Percentiles rank a stretch among this genome's conserved stretches.
Evolutionary conservation across 345 rosid genomes (phyloP).

Genomic region (Salix purpurea): DNA sequence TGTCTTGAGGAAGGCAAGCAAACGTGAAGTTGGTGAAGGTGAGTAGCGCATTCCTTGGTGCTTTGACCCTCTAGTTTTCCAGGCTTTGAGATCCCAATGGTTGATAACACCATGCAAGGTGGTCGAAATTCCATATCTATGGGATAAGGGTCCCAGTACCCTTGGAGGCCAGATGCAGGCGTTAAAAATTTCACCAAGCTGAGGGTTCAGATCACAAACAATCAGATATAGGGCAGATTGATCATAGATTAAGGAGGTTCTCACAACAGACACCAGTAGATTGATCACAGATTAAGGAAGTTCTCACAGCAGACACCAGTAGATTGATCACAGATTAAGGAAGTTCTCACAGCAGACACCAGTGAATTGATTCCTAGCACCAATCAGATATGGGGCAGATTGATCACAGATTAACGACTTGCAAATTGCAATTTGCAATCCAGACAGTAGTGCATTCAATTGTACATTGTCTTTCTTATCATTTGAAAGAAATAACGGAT

Average conservation of each 20-base stretch:
- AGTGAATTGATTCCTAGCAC: neutral
- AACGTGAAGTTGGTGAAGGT: conserved; percentile 95
- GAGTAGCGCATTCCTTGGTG: conserved; percentile 68
- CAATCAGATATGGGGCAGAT: neutral
- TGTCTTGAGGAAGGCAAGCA: conserved; percentile 86
- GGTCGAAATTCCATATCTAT: conserved; percentile 98
- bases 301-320: too few relatives aligned
- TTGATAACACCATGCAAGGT: conserved; percentile 91
- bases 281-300: neutral
- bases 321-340: too few relatives aligned
- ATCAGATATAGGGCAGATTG: neutral
- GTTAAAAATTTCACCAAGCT: conserved; percentile 91
- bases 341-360: neutral
- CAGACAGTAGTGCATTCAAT: neutral
- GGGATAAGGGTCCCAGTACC: conserved; percentile 98
- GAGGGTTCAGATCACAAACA: conserved; percentile 21
- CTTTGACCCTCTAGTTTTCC: conserved; percentile 82
- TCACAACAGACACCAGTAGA: neutral
- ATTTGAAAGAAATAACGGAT: neutral
- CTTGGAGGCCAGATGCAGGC: conserved; percentile 84
- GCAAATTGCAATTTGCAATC: neutral
- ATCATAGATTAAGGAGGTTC: neutral
- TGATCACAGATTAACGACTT: neutral
- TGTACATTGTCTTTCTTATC: neutral
- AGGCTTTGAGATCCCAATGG: conserved; percentile 94